Conservation (phyloP, 2,329 filamentous ascomycete genomes). For the Trichoderma simmonsii region DNA sequence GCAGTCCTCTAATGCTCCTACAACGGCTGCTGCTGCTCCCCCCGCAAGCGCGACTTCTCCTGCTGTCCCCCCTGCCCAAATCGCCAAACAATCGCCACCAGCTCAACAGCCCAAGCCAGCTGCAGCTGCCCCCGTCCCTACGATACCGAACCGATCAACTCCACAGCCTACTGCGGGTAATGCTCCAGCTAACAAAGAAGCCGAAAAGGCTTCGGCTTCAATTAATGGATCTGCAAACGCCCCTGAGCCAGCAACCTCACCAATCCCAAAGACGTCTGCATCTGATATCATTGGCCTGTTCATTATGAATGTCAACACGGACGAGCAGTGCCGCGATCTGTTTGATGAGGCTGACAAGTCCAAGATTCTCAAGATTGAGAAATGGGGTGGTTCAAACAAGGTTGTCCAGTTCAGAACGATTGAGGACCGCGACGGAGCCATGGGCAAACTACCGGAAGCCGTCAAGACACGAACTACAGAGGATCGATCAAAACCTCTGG, state of each 20-base stretch:
- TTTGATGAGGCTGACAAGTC: conserved; percentile 78
- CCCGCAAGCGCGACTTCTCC: conserved; percentile 21
- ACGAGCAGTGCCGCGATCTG: conserved; percentile 77
- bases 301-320: conserved; percentile 78
- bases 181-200: conserved; percentile 47
- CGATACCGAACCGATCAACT: conserved; percentile 41
- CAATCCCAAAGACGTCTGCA: conserved; percentile 56
- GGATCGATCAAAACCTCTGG: conserved; percentile 73
- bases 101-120: conserved; percentile 43
- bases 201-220: conserved; percentile 52
- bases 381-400: conserved; percentile 75
- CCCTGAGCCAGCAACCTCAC: conserved; percentile 53
- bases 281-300: conserved; percentile 81
- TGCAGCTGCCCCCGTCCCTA: conserved; percentile 35
- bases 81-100: conserved; percentile 37
- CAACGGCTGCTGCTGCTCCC: conserved; percentile 4
- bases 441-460: conserved; percentile 71
- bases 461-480: conserved; percentile 69
- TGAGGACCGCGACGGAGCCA: conserved; percentile 77
- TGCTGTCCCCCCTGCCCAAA: conserved; percentile 32
- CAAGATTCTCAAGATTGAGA: conserved; percentile 77
- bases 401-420: conserved; percentile 79
- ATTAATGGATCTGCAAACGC: conserved; percentile 52
- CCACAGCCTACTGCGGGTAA: conserved; percentile 49
- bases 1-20: conserved; percentile 40